Percentiles rank a stretch among this genome's conserved stretches.
These are phyloP conservation scores for Wickerhamiella nectarea DNA, from an alignment of 805 yeast species.

Conservation along the genomic window DNA sequence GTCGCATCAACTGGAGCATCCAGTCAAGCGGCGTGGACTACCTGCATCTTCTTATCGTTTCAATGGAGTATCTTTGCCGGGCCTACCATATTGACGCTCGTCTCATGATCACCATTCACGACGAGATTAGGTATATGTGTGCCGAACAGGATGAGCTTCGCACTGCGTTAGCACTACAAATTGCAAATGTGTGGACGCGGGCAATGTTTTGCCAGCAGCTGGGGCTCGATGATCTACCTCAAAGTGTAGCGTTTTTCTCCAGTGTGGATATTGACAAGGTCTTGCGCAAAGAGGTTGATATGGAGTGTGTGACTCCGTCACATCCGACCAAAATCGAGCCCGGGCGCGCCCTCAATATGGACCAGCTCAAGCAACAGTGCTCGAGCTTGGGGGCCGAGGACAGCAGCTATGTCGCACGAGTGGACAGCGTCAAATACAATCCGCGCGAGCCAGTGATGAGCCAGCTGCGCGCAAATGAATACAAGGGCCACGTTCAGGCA, in stretches of 20 bases:
- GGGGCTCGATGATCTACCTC: constrained; percentile 83
- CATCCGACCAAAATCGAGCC: constrained; percentile 55
- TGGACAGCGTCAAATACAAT: not conserved
- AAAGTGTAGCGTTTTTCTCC: constrained; percentile 88
- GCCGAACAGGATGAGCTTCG: constrained; percentile 59
- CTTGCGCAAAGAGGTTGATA: constrained; percentile 80
- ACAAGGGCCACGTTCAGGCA: constrained; percentile 2
- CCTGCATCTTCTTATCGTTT: constrained; percentile 64
- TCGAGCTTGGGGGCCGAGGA: constrained; percentile 13
- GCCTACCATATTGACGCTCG: constrained; percentile 61
- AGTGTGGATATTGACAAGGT: constrained; percentile 84
- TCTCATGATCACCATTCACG: constrained; percentile 80
- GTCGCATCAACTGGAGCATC: constrained; percentile 93
- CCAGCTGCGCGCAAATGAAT: not conserved
- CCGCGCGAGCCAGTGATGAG: constrained; percentile 6
- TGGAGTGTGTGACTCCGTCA: constrained; percentile 87
- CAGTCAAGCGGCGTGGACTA: constrained; percentile 98
- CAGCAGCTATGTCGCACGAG: not conserved
- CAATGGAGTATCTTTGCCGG: constrained; percentile 71
- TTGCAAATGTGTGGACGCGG: constrained; percentile 89
- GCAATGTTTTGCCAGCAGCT: constrained; percentile 88
- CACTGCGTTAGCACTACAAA: constrained; percentile 72
- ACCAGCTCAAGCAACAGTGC: constrained; percentile 30
- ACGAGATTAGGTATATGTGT: constrained; percentile 75
- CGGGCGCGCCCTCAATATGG: constrained; percentile 66